phyloP scores from a whole-genome alignment of 176 grass and related monocot genomes.

The Aegilops speltoides region DNA sequence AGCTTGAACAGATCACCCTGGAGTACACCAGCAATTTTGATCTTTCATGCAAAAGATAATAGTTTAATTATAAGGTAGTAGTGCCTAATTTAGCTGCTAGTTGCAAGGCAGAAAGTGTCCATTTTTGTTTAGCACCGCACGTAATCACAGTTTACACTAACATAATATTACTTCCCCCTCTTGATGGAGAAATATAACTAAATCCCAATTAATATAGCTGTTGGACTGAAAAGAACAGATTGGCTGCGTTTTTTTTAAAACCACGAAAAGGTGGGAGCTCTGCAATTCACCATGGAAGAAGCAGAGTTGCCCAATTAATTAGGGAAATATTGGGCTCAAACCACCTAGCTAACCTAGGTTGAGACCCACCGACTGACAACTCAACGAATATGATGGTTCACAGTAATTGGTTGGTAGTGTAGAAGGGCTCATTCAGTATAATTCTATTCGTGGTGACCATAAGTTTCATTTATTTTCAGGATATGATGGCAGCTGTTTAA shows the following conservation, averaged over 20 bases:
- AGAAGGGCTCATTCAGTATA: not conserved
- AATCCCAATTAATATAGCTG: not conserved
- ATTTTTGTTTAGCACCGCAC: not conserved
- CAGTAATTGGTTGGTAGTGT: not conserved
- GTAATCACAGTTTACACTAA: not conserved
- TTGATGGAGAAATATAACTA: not conserved
- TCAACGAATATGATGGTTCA: not conserved
- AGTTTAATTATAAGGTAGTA: not conserved
- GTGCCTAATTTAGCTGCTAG: not conserved
- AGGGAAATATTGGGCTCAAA: not conserved
- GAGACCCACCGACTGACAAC: not conserved
- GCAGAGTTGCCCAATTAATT: not conserved
- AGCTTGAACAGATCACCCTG: not conserved
- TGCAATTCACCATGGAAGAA: not conserved
- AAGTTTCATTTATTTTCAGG: slow-evolving; percentile 35
- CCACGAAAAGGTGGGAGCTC: not conserved
- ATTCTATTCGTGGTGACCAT: not conserved
- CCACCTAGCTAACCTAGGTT: not conserved
- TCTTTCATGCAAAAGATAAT: not conserved
- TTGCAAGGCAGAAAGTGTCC: not conserved
- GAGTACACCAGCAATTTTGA: not conserved
- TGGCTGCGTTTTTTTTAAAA: not conserved
- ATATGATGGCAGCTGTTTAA: slow-evolving; percentile 5
- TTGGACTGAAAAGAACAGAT: not conserved
- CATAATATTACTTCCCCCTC: not conserved